Percentiles rank a stretch among this genome's conserved stretches.
phyloP scores from a whole-genome alignment of 2,329 filamentous ascomycete genomes.

The Eurotiales sp. region DNA sequence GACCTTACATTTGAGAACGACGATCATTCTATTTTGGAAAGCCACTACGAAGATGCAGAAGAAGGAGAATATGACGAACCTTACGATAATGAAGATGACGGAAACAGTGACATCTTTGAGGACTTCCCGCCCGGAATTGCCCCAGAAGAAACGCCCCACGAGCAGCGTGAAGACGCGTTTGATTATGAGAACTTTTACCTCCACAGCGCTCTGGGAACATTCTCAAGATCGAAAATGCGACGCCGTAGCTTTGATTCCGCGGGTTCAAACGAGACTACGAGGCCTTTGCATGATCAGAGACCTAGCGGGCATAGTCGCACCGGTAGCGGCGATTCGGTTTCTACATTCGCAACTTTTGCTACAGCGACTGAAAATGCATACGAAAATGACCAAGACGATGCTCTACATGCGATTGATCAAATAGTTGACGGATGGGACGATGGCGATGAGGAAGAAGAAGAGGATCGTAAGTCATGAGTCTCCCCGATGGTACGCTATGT shows the following conservation, averaged over 20 bases:
- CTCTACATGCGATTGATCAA: conserved; percentile 39
- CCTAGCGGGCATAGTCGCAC: conserved; percentile 44
- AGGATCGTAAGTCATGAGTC: background rate
- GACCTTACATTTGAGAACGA: conserved; percentile 24
- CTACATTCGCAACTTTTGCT: conserved; percentile 60
- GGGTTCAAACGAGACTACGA: conserved; percentile 51
- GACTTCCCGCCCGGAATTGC: conserved; percentile 30
- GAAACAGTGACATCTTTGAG: conserved; percentile 16
- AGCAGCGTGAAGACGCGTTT: conserved; percentile 91
- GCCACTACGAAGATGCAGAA: conserved; percentile 42
- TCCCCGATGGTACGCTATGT: background rate
- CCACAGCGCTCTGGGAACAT: conserved; percentile 80
- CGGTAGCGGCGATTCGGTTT: conserved; percentile 57
- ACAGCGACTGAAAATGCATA: conserved; percentile 56
- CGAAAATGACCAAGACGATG: conserved; percentile 26
- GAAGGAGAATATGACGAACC: conserved; percentile 38
- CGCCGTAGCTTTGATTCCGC: conserved; percentile 38
- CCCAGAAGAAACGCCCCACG: conserved; percentile 67
- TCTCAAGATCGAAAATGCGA: conserved; percentile 28
- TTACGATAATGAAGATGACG: conserved; percentile 14
- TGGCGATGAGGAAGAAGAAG: background rate
- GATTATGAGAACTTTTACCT: conserved; percentile 96
- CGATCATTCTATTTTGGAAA: conserved; percentile 30
- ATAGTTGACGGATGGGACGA: conserved; percentile 35
- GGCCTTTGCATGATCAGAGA: conserved; percentile 24